Base-by-base conservation (phyloP, 768 basidiomycete species). In the Stropharia rugosoannulata region DNA sequence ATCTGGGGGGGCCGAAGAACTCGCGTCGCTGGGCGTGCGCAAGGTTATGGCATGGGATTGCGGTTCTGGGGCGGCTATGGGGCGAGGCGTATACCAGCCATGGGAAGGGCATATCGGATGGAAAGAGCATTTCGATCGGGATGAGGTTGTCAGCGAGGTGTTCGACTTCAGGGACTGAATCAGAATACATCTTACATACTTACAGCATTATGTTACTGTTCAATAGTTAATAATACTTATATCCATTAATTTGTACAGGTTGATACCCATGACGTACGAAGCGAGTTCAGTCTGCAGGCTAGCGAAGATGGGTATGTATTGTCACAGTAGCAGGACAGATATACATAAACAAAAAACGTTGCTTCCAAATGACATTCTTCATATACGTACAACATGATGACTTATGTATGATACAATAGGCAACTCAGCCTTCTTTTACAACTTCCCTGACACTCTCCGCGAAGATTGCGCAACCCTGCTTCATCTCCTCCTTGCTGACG, bases 401-500 rank as follows among this genome's bases (percentile, higher is more conserved):
- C 29, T 32, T 32, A 32, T 32, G 29, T 32, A 32, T 32, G 29
- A 32, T 32, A 32, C 29, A 32, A 10, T 4, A 32, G 29, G 29
- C 29, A 10, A 27, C 36, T 37, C 12, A 78, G 18, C 77, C 74
- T 54, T 78, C 84, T 25, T 63, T 73, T 2, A 89, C 73, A 46
- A 89, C 86, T 61, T 91, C 88, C 67, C 80, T 77, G 11, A 94
- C 80, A 8, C 90, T 84, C 65, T 89, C 80, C 35, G 64, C 75
- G 68, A 93, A 92, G 25, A 91, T 85, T 38, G 68, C 64, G 55
- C 75, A 76, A 0, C 90, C 90, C 66, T 85, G 84, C 62, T 72
- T 77, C 75, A 97, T 73, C 67, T 98, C 93, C 67, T 78, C 81
- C 69, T 83, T 70, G 19, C 80, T 82, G 59, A 96, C 82, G 66